These are phyloP conservation scores for Basipetospora chlamydospora DNA, from an alignment of 2,329 filamentous ascomycete genomes.

Conservation along the genomic window DNA sequence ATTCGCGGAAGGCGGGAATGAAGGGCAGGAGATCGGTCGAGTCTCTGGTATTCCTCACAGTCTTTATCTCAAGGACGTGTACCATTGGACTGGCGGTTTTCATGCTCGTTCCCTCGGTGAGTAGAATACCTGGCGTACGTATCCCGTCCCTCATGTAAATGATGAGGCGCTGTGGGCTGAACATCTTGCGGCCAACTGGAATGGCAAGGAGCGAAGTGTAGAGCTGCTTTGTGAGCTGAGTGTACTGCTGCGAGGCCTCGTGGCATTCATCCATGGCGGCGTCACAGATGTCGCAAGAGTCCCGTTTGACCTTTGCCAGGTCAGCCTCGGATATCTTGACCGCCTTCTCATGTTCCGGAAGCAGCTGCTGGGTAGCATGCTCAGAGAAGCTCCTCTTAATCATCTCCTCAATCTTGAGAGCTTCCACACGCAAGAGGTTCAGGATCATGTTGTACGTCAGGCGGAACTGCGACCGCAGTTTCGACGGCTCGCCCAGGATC, in stretches of 20 bases:
- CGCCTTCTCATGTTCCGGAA: slow-evolving; percentile 91
- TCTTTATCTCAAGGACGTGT: slow-evolving; percentile 65
- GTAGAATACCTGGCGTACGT: slow-evolving; percentile 65
- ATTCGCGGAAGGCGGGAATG: slow-evolving; percentile 51
- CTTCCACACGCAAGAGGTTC: slow-evolving; percentile 86
- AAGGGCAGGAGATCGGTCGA: slow-evolving; percentile 81
- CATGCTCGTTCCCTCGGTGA: slow-evolving; percentile 58
- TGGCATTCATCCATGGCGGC: slow-evolving; percentile 68
- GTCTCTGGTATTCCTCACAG: slow-evolving; percentile 53
- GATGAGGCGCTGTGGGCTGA: slow-evolving; percentile 59
- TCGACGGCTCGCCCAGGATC: slow-evolving; percentile 91
- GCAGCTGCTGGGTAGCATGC: slow-evolving; percentile 84
- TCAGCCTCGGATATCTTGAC: slow-evolving; percentile 87
- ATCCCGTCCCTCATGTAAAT: slow-evolving; percentile 78
- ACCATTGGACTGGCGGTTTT: slow-evolving; percentile 49
- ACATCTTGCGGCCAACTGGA: slow-evolving; percentile 69
- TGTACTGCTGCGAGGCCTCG: slow-evolving; percentile 65
- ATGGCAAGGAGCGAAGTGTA: slow-evolving; percentile 65
- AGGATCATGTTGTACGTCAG: slow-evolving; percentile 99
- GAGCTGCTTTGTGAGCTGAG: slow-evolving; percentile 64
- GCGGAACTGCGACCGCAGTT: slow-evolving; percentile 88
- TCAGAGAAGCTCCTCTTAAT: slow-evolving; percentile 99
- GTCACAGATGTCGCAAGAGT: slow-evolving; percentile 72
- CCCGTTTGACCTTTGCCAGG: slow-evolving; percentile 76
- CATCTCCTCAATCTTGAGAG: slow-evolving; percentile 98